Conservation (phyloP, 2,329 filamentous ascomycete species). For the Talaromyces sp. region DNA sequence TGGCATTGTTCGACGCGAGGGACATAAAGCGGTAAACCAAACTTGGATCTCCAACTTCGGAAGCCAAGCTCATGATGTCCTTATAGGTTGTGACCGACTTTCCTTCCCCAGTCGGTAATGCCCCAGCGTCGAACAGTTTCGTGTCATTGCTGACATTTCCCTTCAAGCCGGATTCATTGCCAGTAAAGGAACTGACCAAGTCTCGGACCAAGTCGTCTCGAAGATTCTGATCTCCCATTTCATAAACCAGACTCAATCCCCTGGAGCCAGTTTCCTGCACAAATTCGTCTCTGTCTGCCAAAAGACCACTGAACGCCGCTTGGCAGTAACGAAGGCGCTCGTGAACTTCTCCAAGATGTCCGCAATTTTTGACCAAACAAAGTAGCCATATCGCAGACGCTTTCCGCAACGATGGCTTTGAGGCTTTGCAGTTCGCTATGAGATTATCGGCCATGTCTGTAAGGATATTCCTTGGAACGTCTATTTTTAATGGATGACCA, state of each 20-base stretch:
- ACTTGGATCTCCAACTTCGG: slow-evolving; percentile 91
- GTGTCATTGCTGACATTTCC: slow-evolving; percentile 83
- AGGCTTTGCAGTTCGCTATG: slow-evolving; percentile 70
- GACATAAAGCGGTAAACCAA: slow-evolving; percentile 99
- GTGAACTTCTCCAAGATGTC: slow-evolving; percentile 70
- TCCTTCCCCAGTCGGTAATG: slow-evolving; percentile 82
- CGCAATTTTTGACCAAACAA: slow-evolving; percentile 84
- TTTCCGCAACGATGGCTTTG: slow-evolving; percentile 84
- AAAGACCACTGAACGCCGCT: slow-evolving; percentile 77
- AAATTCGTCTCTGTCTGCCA: slow-evolving; percentile 84
- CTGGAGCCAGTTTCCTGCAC: slow-evolving; percentile 93
- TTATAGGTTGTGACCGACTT: slow-evolving; percentile 92
- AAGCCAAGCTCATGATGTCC: slow-evolving; percentile 91
- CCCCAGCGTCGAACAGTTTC: slow-evolving; percentile 86
- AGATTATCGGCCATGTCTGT: slow-evolving; percentile 63
- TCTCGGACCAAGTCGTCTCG: slow-evolving; percentile 82
- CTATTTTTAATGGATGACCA: slow-evolving; percentile 38
- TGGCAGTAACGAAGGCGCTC: slow-evolving; percentile 72
- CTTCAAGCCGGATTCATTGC: slow-evolving; percentile 55
- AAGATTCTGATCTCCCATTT: slow-evolving; percentile 75
- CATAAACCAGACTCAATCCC: slow-evolving; percentile 87
- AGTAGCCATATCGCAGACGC: slow-evolving; percentile 94
- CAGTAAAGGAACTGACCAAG: slow-evolving; percentile 82
- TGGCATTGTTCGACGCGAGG: slow-evolving; percentile 87
- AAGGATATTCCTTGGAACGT: slow-evolving; percentile 38